These are phyloP conservation scores for Hanseniaspora mollemarum DNA, from an alignment of 805 yeast genomes.

Conservation along the genomic window DNA sequence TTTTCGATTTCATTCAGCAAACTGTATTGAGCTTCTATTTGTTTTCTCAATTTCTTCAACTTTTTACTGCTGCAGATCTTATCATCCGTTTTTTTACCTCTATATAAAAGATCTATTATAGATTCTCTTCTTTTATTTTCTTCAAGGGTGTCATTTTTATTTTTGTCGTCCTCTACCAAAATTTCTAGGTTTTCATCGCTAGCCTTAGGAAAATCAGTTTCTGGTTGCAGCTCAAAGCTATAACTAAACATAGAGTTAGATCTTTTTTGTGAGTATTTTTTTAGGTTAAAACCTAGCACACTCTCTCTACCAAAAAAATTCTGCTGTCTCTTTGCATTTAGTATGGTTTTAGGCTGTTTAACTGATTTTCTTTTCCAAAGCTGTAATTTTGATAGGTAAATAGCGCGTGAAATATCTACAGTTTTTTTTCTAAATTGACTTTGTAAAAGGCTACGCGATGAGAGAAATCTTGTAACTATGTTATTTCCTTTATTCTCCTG, in stretches of 20 bases:
- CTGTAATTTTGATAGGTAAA: too few relatives aligned
- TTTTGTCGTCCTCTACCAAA: not conserved
- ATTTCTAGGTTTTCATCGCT: not conserved
- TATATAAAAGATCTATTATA: not conserved
- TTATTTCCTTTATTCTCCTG: not conserved
- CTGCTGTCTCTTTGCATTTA: not conserved
- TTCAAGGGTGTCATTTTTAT: not conserved
- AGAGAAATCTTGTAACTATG: too few relatives aligned
- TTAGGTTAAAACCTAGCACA: too few relatives aligned
- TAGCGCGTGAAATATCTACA: too few relatives aligned
- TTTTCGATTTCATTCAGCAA: constrained; percentile 4
- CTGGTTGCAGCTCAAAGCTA: not conserved
- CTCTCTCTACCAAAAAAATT: not conserved
- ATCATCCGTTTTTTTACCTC: not conserved
- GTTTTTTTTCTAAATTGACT: too few relatives aligned
- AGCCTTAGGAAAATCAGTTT: not conserved
- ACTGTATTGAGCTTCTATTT: constrained; percentile 2
- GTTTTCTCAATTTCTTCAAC: not conserved
- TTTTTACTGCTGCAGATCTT: not conserved
- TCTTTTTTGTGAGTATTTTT: too few relatives aligned
- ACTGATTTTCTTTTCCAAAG: not conserved
- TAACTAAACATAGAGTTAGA: not conserved
- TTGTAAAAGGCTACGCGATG: not conserved
- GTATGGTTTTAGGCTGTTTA: not conserved
- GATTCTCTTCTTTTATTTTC: not conserved